A percentile compares a stretch with the other conserved stretches of the same genome.
These are phyloP conservation scores for Brassica nigra DNA, from an alignment of 345 rosid genomes.

Conservation along the genomic window DNA sequence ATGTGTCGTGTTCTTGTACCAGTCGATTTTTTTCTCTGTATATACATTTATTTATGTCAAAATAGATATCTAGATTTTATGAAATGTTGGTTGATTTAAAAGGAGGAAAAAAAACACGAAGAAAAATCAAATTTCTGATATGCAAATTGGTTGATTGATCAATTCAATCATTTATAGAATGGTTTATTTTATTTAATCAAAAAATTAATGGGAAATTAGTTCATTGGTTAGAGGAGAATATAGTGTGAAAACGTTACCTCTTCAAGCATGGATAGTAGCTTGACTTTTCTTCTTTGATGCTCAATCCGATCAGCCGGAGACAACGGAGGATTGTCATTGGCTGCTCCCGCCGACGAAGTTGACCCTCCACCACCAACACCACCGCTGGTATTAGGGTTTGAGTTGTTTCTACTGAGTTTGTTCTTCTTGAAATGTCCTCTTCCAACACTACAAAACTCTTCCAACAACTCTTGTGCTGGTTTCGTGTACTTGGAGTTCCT, in stretches of 20 bases:
- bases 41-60: constrained; percentile 5
- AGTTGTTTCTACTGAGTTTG: constrained; percentile 29
- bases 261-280: constrained; percentile 87
- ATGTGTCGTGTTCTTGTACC: constrained; percentile 54
- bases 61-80: background rate
- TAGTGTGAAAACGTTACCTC: constrained; percentile 62
- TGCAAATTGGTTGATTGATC: background rate
- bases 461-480: constrained; percentile 84
- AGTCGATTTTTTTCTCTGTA: constrained; percentile 50
- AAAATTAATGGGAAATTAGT: constrained; percentile 13
- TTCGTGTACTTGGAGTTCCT: constrained; percentile 65
- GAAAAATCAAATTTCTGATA: constrained; percentile 6
- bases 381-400: constrained; percentile 41
- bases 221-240: constrained; percentile 17
- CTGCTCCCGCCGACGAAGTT: constrained; percentile 18
- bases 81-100: constrained; percentile 2
- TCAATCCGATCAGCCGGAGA: constrained; percentile 80
- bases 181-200: constrained; percentile 13
- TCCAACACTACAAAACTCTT: constrained; percentile 90
- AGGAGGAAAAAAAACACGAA: background rate
- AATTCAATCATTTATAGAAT: constrained; percentile 7
- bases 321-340: constrained; percentile 52
- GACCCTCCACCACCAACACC: constrained; percentile 37
- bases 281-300: constrained; percentile 88
- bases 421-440: constrained; percentile 49